Conservation (phyloP, 1,139 yeast genomes). For the Fermentozyma sake region DNA sequence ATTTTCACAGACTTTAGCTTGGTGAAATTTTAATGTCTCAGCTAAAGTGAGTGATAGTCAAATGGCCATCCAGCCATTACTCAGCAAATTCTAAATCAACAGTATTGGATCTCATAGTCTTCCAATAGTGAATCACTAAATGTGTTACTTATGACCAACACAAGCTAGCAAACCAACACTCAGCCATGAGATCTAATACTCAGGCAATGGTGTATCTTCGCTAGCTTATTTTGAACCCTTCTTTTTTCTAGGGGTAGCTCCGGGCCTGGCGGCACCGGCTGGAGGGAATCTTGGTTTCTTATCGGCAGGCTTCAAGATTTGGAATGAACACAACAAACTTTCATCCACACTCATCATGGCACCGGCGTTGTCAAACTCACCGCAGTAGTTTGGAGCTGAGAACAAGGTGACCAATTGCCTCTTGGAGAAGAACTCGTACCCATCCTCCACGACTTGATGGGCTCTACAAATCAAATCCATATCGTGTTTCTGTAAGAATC, state of each 20-base stretch:
- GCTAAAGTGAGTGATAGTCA: too few species aligned
- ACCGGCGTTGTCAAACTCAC: conserved; percentile 97
- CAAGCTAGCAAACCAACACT: too few species aligned
- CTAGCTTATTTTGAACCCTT: conserved; percentile 53
- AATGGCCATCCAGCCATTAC: too few species aligned
- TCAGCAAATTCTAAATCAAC: too few species aligned
- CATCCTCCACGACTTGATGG: conserved; percentile 98
- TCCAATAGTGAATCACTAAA: too few species aligned
- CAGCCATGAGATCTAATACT: too few species aligned
- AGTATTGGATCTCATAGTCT: too few species aligned
- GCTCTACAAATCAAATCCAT: conserved; percentile 97
- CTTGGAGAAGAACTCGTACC: conserved; percentile 93
- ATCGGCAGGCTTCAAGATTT: conserved; percentile 95
- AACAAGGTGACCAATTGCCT: conserved; percentile 93
- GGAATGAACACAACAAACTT: conserved; percentile 92
- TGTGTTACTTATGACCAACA: too few species aligned
- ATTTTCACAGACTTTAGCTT: too few species aligned
- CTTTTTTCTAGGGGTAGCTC: conserved; percentile 70
- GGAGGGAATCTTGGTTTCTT: conserved; percentile 73
- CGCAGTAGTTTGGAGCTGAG: conserved; percentile 97
- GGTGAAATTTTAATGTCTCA: too few species aligned
- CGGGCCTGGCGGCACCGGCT: conserved; percentile 52
- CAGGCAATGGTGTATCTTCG: too few species aligned
- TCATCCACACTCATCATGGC: conserved; percentile 99
- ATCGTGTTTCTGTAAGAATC: conserved; percentile 92